These are phyloP conservation scores for Strobilomyces echinocephalus DNA, from an alignment of 768 basidiomycete species.

Conservation along the genomic window DNA sequence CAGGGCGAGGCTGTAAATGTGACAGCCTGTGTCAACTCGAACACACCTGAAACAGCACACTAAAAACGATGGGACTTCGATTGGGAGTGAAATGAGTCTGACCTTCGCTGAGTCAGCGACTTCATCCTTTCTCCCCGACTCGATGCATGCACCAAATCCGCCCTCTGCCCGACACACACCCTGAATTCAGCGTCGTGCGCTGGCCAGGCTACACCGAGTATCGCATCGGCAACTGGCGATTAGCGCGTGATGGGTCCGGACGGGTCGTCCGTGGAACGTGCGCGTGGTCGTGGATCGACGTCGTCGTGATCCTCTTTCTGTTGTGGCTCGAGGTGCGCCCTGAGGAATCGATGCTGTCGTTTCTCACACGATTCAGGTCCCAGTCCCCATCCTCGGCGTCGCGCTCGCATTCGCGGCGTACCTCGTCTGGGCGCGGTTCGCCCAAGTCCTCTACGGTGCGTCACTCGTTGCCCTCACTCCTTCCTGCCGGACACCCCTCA, in stretches of 20 bases:
- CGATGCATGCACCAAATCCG: conserved; percentile 35
- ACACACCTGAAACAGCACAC: no score
- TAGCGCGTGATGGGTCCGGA: conserved; percentile 40
- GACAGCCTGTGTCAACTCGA: no score
- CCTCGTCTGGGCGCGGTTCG: conserved; percentile 35
- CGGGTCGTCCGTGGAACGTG: conserved; percentile 29
- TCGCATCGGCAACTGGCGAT: conserved; percentile 50
- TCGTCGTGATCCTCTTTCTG: conserved; percentile 6
- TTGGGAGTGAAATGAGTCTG: no score
- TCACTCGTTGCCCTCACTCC: neutral
- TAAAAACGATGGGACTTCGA: no score
- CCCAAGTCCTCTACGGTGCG: conserved; percentile 47
- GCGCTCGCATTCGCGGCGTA: conserved; percentile 10
- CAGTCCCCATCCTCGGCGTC: neutral
- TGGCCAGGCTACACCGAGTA: conserved; percentile 53
- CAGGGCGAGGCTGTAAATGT: no score
- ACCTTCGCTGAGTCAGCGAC: no score
- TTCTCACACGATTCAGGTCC: neutral
- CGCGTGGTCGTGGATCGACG: conserved; percentile 36
- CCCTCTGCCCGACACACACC: conserved; percentile 38
- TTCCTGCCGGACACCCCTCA: no score
- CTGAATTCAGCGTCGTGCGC: conserved; percentile 48
- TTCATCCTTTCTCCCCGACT: neutral
- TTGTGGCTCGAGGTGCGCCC: neutral
- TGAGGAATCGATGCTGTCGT: neutral